These are phyloP conservation scores for Bauhinia variegata DNA, from an alignment of 306 rosid species.

Conservation along the genomic window DNA sequence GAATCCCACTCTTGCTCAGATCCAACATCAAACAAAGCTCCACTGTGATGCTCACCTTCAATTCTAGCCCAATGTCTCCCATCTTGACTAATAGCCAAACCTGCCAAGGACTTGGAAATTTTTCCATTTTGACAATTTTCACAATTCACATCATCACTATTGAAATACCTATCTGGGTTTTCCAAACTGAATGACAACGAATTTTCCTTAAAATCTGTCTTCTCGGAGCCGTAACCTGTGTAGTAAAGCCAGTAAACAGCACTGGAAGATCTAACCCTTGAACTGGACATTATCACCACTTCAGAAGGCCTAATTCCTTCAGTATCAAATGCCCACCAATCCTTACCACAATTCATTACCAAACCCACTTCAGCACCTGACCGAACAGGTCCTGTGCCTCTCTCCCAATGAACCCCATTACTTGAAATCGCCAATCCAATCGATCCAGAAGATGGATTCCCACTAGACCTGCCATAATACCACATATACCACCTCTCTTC, in stretches of 20 bases:
- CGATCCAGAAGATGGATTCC: conserved; percentile 48
- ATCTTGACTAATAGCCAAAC: conserved; percentile 83
- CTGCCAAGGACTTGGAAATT: conserved; percentile 65
- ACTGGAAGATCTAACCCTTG: conserved; percentile 58
- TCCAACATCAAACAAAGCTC: conserved; percentile 79
- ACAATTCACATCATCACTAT: conserved; percentile 15
- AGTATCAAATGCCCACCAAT: conserved; percentile 86
- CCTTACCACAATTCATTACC: conserved; percentile 62
- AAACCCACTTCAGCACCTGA: conserved; percentile 62
- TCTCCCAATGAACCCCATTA: conserved; percentile 89
- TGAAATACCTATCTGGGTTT: conserved; percentile 47
- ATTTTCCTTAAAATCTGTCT: conserved; percentile 41
- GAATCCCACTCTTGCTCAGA: conserved; percentile 71
- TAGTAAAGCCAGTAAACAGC: conserved; percentile 83
- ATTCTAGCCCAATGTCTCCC: conserved; percentile 91
- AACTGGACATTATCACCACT: conserved; percentile 75
- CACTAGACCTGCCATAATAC: conserved; percentile 65
- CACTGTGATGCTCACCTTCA: conserved; percentile 87
- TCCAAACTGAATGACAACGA: conserved; percentile 38
- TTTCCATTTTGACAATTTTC: conserved; percentile 27
- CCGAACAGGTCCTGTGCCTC: conserved; percentile 57
- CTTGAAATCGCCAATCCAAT: conserved; percentile 78
- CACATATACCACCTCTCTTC: conserved; percentile 92
- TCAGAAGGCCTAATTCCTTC: conserved; percentile 69
- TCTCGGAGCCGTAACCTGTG: conserved; percentile 57